Evolutionary conservation across 371 early-diverging fungal genomes (phyloP).

Genomic region (Rhizopus sp.): DNA sequence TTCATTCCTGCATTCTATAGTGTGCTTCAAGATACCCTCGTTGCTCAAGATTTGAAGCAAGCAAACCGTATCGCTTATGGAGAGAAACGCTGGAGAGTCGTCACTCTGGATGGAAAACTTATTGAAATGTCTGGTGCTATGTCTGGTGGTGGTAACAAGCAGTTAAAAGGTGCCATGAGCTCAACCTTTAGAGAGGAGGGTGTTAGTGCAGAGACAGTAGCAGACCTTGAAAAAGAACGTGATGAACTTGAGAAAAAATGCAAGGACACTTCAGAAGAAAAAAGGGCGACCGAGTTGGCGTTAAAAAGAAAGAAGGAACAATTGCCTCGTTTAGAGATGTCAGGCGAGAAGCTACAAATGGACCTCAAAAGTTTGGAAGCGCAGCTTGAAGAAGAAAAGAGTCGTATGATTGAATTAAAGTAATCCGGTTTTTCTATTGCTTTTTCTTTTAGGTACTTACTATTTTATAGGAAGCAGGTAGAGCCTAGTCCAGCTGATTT

Average conservation of each 20-base stretch:
- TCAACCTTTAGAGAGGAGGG: constrained; percentile 67
- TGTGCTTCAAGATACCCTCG: constrained; percentile 91
- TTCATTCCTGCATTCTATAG: constrained; percentile 92
- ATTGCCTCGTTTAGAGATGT: constrained; percentile 66
- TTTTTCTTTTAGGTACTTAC: background rate
- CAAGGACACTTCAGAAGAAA: constrained; percentile 50
- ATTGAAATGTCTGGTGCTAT: constrained; percentile 98
- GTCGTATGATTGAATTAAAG: constrained; percentile 56
- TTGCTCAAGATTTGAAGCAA: constrained; percentile 85
- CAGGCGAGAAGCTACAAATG: constrained; percentile 75
- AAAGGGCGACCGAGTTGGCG: constrained; percentile 53
- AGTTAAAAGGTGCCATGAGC: constrained; percentile 84
- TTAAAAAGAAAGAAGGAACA: constrained; percentile 56
- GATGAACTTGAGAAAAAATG: constrained; percentile 61
- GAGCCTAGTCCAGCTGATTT: constrained; percentile 56
- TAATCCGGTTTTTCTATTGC: constrained; percentile 26
- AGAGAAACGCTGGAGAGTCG: constrained; percentile 86
- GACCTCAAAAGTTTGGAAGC: constrained; percentile 67
- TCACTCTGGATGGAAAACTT: constrained; percentile 95
- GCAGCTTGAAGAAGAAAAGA: constrained; percentile 63
- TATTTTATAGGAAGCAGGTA: constrained; percentile 30
- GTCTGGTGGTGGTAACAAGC: constrained; percentile 91
- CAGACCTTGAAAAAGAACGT: constrained; percentile 57
- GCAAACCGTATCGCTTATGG: constrained; percentile 94
- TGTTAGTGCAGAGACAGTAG: constrained; percentile 61